phyloP scores from a whole-genome alignment of 2,329 filamentous ascomycete species.

The Fusarium equiseti region DNA sequence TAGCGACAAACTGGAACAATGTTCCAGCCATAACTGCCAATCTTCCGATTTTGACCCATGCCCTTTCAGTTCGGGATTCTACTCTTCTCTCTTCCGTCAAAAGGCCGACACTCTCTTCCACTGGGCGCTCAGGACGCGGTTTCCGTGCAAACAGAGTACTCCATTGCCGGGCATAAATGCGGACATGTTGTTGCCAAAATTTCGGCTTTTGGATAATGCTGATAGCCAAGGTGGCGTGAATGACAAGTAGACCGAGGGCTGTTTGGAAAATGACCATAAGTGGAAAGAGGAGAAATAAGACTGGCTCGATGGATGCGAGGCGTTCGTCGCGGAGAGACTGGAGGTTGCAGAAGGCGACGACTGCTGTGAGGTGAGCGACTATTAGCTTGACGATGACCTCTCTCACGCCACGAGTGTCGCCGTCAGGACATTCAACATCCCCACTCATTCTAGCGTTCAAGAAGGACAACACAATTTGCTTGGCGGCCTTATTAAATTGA shows the following conservation, averaged over 20 bases:
- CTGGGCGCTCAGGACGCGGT: fast-evolving
- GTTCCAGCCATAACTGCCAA: not conserved
- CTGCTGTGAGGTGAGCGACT: slow-evolving; percentile 18
- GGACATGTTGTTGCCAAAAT: not conserved
- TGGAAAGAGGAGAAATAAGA: slow-evolving; percentile 14
- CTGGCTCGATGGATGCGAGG: slow-evolving; percentile 22
- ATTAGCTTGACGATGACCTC: slow-evolving; percentile 29
- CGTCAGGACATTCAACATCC: not conserved
- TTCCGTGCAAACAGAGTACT: slow-evolving; percentile 11
- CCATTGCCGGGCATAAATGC: slow-evolving; percentile 3
- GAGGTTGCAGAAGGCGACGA: slow-evolving; percentile 22
- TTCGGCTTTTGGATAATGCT: not conserved
- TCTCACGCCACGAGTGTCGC: not conserved
- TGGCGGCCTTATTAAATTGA: not conserved
- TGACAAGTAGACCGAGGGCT: not conserved
- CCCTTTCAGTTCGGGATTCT: not conserved
- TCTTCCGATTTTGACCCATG: slow-evolving; percentile 6
- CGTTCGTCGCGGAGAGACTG: slow-evolving; percentile 19
- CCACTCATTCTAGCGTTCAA: not conserved
- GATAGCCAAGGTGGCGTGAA: not conserved
- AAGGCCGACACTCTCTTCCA: not conserved
- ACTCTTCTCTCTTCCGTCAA: fast-evolving
- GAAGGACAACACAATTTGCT: too few species aligned
- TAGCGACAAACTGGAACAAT: slow-evolving; percentile 14
- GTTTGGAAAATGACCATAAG: slow-evolving; percentile 9